A percentile compares a stretch with the other conserved stretches of the same genome.
Conservation (phyloP, 1,284 basidiomycete genomes). For the Mycocalia duriaeana region DNA sequence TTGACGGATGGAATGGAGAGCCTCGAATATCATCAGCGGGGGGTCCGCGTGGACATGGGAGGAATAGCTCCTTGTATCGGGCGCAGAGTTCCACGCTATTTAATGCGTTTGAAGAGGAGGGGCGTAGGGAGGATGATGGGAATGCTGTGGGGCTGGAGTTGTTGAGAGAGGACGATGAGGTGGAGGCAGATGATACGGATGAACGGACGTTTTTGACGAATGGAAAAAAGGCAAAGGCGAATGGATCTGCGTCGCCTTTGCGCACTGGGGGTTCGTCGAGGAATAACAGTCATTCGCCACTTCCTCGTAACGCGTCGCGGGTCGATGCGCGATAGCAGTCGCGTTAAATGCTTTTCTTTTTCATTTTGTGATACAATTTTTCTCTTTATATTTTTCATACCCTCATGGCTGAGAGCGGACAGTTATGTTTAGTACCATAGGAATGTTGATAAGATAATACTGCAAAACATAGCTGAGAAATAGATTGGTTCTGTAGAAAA, state of each 20-base stretch:
- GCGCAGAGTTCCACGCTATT: conserved; percentile 59
- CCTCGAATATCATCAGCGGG: conserved; percentile 26
- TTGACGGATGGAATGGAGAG: conserved; percentile 64
- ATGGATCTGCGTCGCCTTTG: conserved; percentile 11
- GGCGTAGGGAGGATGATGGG: conserved; percentile 27
- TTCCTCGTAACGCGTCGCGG: conserved; percentile 23
- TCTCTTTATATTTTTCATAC: neutral
- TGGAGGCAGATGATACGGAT: conserved; percentile 39
- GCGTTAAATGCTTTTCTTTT: neutral
- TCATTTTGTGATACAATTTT: neutral
- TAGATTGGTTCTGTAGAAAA: neutral
- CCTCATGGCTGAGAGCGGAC: neutral
- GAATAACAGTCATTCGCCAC: conserved; percentile 34
- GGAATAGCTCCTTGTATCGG: conserved; percentile 55
- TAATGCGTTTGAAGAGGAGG: conserved; percentile 50
- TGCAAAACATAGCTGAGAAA: no score
- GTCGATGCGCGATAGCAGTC: conserved; percentile 26
- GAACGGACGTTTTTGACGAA: conserved; percentile 45
- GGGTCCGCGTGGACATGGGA: conserved; percentile 31
- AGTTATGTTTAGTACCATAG: neutral
- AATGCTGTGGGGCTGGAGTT: conserved; percentile 34
- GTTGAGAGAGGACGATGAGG: conserved; percentile 42
- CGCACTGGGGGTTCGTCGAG: conserved; percentile 23
- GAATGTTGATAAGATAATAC: neutral
- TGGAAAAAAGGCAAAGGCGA: conserved; percentile 5